Evolutionary conservation across 805 yeast species (phyloP), one percentile per base, ranked within the genome.

Genomic region (Saitoella complicata): DNA sequence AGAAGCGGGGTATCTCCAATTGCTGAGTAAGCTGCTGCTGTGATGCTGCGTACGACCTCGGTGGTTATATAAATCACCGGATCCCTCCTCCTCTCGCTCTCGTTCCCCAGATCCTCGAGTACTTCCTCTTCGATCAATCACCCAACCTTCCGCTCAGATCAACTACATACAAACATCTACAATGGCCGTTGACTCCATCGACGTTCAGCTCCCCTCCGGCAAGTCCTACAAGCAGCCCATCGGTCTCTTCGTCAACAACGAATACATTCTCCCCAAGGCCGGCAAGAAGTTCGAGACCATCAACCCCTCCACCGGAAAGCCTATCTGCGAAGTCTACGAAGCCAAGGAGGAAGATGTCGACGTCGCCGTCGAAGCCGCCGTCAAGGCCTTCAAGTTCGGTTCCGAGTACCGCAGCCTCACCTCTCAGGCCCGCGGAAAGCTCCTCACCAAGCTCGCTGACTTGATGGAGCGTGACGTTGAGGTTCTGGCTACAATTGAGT

Each of bases 211-310:
- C 48, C 86, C 87, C 49, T 78, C 76, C 51, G 87, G 87, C 31
- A 52, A 65, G 32, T 64, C 68, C 34, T 80, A 79, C 58, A 69
- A 74, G 43, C 93, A 82, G 66, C 95, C 95, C 55, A 78, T 81
- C 7, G 95, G 95, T 51, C 66, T 87, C 55, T 87, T 83, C 70
- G 84, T 87, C 61, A 80, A 84, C 68, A 83, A 83, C 63, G 83
- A 83, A 61, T 84, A 12, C 21, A 40, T 78, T 34, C 61, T 69
- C 40, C 72, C 85, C 30, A 64, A 68, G 54, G 71, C 68, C 48
- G 71, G 70, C 51, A 72, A 74, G 59, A 75, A 78, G 13, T 71
- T 80, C 51, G 78, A 59, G 51, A 82, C 77, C 34, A 58, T 76
- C 49, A 53, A 55, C 48, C 58, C 58, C 33, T 41, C 54, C 44